Evolutionary conservation across 805 yeast genomes (phyloP).

Genomic region (Starmerella stigmatis): DNA sequence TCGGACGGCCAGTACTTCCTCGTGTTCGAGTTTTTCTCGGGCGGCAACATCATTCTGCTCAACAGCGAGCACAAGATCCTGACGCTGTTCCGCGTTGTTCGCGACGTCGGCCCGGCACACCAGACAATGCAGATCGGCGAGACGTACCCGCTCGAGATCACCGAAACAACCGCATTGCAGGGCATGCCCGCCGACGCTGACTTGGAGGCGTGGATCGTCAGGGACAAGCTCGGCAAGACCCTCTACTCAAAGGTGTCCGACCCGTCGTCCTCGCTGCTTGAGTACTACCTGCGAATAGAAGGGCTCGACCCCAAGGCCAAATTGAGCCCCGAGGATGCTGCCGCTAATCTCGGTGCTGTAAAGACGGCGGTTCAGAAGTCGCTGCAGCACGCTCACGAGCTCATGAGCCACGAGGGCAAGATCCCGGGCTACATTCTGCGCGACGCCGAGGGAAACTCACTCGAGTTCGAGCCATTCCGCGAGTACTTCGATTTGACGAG

Average conservation of each 20-base stretch:
- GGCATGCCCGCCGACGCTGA: slow-evolving; percentile 48
- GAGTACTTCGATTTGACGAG: slow-evolving; percentile 34
- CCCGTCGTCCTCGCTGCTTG: slow-evolving; percentile 68
- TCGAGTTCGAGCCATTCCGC: slow-evolving; percentile 26
- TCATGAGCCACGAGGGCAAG: slow-evolving; percentile 8
- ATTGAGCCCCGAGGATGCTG: slow-evolving; percentile 11
- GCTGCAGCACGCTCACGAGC: slow-evolving; percentile 24
- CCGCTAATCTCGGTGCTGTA: slow-evolving; percentile 20
- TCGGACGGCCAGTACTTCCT: slow-evolving; percentile 68
- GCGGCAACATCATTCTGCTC: slow-evolving; percentile 76
- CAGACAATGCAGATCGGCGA: slow-evolving; percentile 69
- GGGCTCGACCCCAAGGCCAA: slow-evolving; percentile 41
- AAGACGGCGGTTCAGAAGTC: slow-evolving; percentile 29
- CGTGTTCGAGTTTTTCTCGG: slow-evolving; percentile 87
- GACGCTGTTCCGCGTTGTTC: slow-evolving; percentile 67
- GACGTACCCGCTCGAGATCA: slow-evolving; percentile 37
- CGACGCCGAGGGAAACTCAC: slow-evolving; percentile 17
- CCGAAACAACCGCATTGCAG: slow-evolving; percentile 3
- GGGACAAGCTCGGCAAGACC: slow-evolving; percentile 46
- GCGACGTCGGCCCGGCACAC: slow-evolving; percentile 39
- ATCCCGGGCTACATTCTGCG: slow-evolving; percentile 20
- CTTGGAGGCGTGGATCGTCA: slow-evolving; percentile 18
- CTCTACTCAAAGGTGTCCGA: slow-evolving; percentile 59
- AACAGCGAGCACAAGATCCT: slow-evolving; percentile 59
- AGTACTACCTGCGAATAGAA: slow-evolving; percentile 40